Evolutionary conservation across 495 filamentous ascomycete genomes (phyloP).

Genomic region (Daldinia concentrica): DNA sequence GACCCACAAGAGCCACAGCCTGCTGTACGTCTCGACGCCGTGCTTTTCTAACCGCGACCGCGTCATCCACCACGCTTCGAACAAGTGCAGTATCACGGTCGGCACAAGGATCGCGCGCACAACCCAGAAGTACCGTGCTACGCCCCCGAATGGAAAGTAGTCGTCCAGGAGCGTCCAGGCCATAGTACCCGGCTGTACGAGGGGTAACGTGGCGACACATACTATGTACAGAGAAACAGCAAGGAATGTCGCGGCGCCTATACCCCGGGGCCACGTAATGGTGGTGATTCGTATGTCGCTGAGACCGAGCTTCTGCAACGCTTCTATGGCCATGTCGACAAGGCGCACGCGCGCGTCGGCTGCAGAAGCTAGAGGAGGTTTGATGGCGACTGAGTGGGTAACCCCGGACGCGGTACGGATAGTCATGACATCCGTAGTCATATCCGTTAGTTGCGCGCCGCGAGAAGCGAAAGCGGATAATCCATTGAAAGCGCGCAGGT

Average conservation of each 20-base stretch:
- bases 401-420: conserved; percentile 51
- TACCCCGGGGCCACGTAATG: conserved; percentile 42
- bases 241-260: conserved; percentile 35
- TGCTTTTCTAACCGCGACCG: conserved; percentile 41
- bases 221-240: conserved; percentile 50
- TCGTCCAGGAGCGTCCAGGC: conserved; percentile 35
- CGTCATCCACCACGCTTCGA: conserved; percentile 54
- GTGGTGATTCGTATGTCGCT: conserved; percentile 32
- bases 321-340: conserved; percentile 65
- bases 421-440: conserved; percentile 66
- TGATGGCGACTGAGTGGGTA: conserved; percentile 62
- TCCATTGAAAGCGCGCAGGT: conserved; percentile 69
- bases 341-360: conserved; percentile 70
- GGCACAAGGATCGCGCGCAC: conserved; percentile 50
- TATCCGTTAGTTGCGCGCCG: conserved; percentile 65
- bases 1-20: conserved; percentile 54
- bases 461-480: conserved; percentile 58
- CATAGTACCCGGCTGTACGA: conserved; percentile 24
- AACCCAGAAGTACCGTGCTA: conserved; percentile 48
- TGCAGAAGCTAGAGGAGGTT: conserved; percentile 66
- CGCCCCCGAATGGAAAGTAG: conserved; percentile 43
- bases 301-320: conserved; percentile 48
- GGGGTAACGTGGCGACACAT: conserved; percentile 34
- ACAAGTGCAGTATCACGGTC: conserved; percentile 48
- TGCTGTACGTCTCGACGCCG: conserved; percentile 44